Evolutionary conservation across 2,329 filamentous ascomycete species (phyloP), one percentile per base, ranked within the genome.

Genomic region (Trichoderma sp.): DNA sequence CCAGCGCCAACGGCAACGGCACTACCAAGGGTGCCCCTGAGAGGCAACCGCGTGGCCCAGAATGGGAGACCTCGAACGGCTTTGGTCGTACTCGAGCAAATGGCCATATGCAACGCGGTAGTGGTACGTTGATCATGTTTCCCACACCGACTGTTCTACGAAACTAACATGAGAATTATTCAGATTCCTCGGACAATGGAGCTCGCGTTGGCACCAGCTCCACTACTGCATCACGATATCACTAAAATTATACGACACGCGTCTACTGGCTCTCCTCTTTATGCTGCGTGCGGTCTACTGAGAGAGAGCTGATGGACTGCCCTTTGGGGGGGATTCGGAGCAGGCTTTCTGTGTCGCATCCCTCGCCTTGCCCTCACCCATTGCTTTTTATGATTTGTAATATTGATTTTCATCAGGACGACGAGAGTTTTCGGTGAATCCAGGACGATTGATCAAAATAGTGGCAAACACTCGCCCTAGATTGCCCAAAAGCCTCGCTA

Each of bases 1-100:
- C 88, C 8, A 80, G 84, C 16, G 81, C 85, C 16, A 85, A 82
- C 70, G 81, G 82, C 31, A 76, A 77, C 62, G 82, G 82, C 64
- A 70, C 77, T n/a, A 8, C 40, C 59, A 81, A 79, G 80, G 82
- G 80, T 31, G 83, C 83, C 11, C 87, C 87, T 3, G 88, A 90
- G 73, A 83, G 88, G 70, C 88, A 91, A 78, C 88, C 88, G n/a
- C 84, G 87, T 31, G 87, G 87, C 31, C 88, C 88, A 1, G 86
- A 88, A 75, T 90, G 88, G 88, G 87, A 88, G 76, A 81, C 79
- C 56, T 81, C 79, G 35, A 76, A 76, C 62, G 87, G 87, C 1
- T 90, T 90, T 73, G 82, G 81, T 24, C 86, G 88, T 69, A 80
- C 79, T 70, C 85, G 88, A 60, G 76, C 85, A 66, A 89, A 88